Conservation (phyloP, 176 grass and related monocot species). For the Phyllostachys edulis region DNA sequence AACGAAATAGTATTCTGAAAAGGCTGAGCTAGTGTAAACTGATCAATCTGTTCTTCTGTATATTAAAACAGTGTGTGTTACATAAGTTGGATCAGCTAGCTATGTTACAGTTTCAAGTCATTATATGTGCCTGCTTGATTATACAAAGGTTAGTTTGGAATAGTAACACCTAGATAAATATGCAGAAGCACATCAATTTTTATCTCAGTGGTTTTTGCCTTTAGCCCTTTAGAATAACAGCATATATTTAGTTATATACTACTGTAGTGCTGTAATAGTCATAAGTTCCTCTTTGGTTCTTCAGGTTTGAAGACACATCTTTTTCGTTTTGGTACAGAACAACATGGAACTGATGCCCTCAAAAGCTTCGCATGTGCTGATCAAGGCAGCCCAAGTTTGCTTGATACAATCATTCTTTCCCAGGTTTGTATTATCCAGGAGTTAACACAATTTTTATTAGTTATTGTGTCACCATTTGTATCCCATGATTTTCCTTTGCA, state of each 20-base stretch:
- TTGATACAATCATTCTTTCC: conserved; percentile 57
- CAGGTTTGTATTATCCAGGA: conserved; percentile 38
- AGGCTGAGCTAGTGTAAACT: not conserved
- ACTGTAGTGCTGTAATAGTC: not conserved
- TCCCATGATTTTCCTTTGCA: conserved; percentile 6
- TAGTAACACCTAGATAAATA: not conserved
- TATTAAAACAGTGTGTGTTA: not conserved
- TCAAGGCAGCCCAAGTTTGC: conserved; percentile 40
- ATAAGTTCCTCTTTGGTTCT: not conserved
- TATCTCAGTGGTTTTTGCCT: not conserved
- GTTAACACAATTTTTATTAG: conserved; percentile 3
- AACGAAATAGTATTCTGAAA: not conserved
- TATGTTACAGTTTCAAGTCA: conserved; percentile 18
- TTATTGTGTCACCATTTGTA: not conserved
- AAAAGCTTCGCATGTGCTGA: conserved; percentile 7
- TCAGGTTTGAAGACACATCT: conserved; percentile 55
- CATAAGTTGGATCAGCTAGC: not conserved
- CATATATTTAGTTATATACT: not conserved
- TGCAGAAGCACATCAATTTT: not conserved
- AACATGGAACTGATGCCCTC: conserved; percentile 18
- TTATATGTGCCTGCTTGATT: conserved; percentile 15
- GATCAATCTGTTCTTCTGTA: not conserved
- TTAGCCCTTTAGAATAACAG: not conserved
- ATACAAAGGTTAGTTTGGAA: not conserved
- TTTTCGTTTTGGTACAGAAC: conserved; percentile 32